Base-by-base conservation (phyloP, 805 yeast species). In the Vanderwaltozyma verrucispora region DNA sequence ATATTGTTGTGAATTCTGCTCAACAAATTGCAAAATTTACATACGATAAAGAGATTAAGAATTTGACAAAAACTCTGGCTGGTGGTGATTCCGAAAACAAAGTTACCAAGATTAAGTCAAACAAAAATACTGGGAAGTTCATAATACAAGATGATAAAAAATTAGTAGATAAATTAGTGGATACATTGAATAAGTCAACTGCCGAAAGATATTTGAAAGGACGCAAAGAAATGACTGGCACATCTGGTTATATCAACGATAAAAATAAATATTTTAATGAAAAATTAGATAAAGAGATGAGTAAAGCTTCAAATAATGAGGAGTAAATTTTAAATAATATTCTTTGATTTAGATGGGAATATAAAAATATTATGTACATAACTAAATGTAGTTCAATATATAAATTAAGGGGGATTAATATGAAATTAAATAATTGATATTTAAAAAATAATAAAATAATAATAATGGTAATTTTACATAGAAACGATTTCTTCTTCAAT, bases 231-330 rank as follows among this genome's bases (percentile, higher is more conserved):
- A 21, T 20, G 9, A 32, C 20, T n/a, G 29, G 34, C 30, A 34
- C 35, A 20, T 47, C 45, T 14, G 56, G 52, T 3, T 53, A 39
- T 28, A 48, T 57, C 16, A 59, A 57, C 37, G 51, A 51, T n/a
- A 53, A 49, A 32, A 59, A 59, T 42, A 52, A 48, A 39, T 51
- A 50, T 33, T 59, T 55, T 35, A 59, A 56, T 43, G 50, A 43
- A 16, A 56, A 54, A 35, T 41, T 57, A 28, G 47, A 46, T 10
- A 46, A 50, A 21, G 48, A 52, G 35, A 33, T 42, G 31, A 45
- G 31, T 33, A 38, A 38, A 16, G 18, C n/a, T n/a, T n/a, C n/a
- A n/a, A n/a, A n/a, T n/a, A n/a, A n/a, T n/a, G n/a, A n/a, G n/a
- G n/a, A n/a, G n/a, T n/a, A n/a, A n/a, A n/a, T n/a, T n/a, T n/a